Evolutionary conservation across 2,329 filamentous ascomycete species (phyloP).

Genomic region (Dactylellina parvicollis): DNA sequence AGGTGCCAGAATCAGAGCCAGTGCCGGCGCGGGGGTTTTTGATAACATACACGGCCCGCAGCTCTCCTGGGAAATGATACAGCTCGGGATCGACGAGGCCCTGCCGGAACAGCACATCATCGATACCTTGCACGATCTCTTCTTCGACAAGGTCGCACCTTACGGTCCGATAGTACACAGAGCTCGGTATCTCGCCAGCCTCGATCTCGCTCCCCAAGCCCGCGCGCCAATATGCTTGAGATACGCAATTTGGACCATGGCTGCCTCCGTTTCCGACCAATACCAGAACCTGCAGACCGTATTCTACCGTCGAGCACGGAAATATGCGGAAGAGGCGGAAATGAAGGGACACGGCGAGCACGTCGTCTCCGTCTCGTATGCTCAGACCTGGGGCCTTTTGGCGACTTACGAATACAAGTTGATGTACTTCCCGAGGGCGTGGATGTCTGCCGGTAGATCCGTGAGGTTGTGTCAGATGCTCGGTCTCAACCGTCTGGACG

Average conservation of each 20-base stretch:
- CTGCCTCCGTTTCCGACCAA: constrained; percentile 85
- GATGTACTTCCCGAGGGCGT: constrained; percentile 96
- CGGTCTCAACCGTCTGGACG: constrained; percentile 87
- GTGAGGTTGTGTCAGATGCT: constrained; percentile 90
- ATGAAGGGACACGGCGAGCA: constrained; percentile 91
- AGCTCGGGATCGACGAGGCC: constrained; percentile 81
- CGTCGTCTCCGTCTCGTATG: constrained; percentile 85
- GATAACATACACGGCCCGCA: constrained; percentile 66
- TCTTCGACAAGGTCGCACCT: constrained; percentile 89
- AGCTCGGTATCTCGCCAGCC: constrained; percentile 83
- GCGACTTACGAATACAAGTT: constrained; percentile 92
- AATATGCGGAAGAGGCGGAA: constrained; percentile 89
- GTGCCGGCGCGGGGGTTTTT: constrained; percentile 65
- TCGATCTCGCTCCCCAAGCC: constrained; percentile 87
- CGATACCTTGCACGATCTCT: constrained; percentile 85
- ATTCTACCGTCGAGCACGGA: constrained; percentile 88
- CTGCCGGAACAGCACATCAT: constrained; percentile 81
- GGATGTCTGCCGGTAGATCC: constrained; percentile 87
- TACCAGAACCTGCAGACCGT: constrained; percentile 81
- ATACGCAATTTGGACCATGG: constrained; percentile 95
- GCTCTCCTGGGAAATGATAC: constrained; percentile 87
- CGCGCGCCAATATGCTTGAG: constrained; percentile 86
- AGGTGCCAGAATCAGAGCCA: constrained; percentile 65
- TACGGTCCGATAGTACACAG: constrained; percentile 89
- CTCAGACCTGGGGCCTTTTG: constrained; percentile 83